Evolutionary conservation across 1,284 basidiomycete species (phyloP), one percentile per base, ranked within the genome.

Genomic region (Fereydounia khargensis): DNA sequence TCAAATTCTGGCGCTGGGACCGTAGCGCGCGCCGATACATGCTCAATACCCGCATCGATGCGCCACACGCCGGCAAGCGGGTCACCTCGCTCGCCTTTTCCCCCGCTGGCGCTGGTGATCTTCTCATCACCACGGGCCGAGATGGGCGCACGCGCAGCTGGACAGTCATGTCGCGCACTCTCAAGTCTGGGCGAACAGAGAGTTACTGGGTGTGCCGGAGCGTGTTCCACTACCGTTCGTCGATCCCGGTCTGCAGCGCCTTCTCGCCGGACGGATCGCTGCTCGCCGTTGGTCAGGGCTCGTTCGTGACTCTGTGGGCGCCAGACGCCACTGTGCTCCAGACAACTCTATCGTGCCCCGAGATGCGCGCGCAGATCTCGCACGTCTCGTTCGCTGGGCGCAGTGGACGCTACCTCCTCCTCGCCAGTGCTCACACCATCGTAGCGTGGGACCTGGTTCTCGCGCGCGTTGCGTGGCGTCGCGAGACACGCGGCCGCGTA

Each of bases 1-100:
- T 98, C 63, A 97, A 97, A 78, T 78, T 96, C 33, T 98, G 94
- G 94, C 79, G 79, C 49, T 94, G 91, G 88, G 83, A 86, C 16
- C 65, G 77, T 71, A 78, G 61, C 18, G 46, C 42, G 18, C 53
- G 65, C 30, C 63, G 57, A 37, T 67, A 63, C 36, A 58, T 84
- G 45, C 76, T 84, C 67, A 92, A 92, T 76, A 95, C 91, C 8
- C 85, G 91, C 47, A 85, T 97, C 56, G 89, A 95, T 73, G 81
- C 84, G 23, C 92, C 94, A 7, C 94, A 98, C 77, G 87, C 86
- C 22, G 74, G 80, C 24, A 77, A 79, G 33, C 79, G 80, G 41
- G 79, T 96, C 21, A 84, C 84, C 6, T 81, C 84, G 1, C 69
- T 92, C 39, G 79, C 81, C 6, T 97, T 97, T 62, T 78, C 64